Conservation (phyloP, 331 rosid species). For the Telfairia occidentalis region DNA sequence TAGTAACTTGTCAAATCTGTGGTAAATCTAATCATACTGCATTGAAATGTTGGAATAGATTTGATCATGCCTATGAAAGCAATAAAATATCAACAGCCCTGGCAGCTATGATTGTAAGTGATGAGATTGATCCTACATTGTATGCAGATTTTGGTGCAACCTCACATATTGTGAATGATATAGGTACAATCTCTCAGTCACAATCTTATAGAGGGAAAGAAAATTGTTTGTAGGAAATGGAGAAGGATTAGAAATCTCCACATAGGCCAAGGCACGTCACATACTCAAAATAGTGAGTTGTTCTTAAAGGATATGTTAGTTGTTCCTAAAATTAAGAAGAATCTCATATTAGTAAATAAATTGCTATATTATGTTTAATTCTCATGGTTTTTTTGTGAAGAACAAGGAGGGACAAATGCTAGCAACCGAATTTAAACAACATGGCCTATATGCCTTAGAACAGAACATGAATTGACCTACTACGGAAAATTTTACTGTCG, state of each 20-base stretch:
- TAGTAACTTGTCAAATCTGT: background rate
- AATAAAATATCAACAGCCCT: background rate
- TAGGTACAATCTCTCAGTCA: background rate
- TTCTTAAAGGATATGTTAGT: background rate
- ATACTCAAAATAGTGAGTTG: background rate
- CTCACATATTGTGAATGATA: background rate
- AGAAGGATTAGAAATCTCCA: background rate
- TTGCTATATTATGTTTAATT: no score
- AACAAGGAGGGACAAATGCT: no score
- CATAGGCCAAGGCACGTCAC: background rate
- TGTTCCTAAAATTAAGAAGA: background rate
- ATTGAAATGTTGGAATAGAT: background rate
- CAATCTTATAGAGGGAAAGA: background rate
- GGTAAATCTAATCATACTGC: background rate
- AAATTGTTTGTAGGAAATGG: background rate
- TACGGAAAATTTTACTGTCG: no score
- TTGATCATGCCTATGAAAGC: background rate
- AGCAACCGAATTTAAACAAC: background rate
- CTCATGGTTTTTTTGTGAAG: no score
- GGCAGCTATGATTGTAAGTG: background rate
- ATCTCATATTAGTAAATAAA: no score
- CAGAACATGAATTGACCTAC: no score
- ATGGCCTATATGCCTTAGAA: background rate
- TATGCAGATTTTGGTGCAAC: background rate
- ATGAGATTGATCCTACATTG: background rate